These are phyloP conservation scores for Hanseniaspora meyeri DNA, from an alignment of 805 yeast genomes.

Conservation along the genomic window DNA sequence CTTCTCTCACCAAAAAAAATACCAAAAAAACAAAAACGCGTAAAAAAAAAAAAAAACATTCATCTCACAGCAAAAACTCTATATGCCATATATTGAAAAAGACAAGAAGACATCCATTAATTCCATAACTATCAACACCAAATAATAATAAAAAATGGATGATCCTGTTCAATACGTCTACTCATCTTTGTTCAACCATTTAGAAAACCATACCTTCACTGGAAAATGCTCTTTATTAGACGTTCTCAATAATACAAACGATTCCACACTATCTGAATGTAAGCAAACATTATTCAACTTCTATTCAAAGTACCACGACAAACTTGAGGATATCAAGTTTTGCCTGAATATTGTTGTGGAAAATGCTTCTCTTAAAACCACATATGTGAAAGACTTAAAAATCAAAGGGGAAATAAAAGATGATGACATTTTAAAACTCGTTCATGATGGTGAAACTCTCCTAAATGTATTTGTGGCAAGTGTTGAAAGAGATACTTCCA, in stretches of 20 bases:
- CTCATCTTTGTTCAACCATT: conserved; percentile 1
- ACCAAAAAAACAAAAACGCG: too few species aligned
- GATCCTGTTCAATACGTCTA: neutral
- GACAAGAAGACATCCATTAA: neutral
- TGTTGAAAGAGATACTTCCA: neutral
- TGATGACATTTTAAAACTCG: neutral
- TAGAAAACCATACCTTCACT: neutral
- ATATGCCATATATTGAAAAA: neutral
- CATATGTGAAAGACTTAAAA: neutral
- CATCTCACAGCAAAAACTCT: too few species aligned
- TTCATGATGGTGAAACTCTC: neutral
- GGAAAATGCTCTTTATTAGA: conserved; percentile 8
- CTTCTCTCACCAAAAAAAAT: too few species aligned
- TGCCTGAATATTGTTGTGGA: neutral
- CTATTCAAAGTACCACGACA: neutral
- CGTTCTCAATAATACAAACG: neutral
- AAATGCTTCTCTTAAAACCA: neutral
- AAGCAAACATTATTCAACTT: neutral
- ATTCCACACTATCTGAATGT: neutral
- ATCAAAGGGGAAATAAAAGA: neutral
- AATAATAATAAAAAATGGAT: neutral
- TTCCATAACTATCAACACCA: neutral
- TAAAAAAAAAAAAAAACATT: too few species aligned
- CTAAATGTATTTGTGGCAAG: neutral
- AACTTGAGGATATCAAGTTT: neutral